These are phyloP conservation scores for Ustilago xerochloae DNA, from an alignment of 1,284 basidiomycete genomes.

Conservation along the genomic window DNA sequence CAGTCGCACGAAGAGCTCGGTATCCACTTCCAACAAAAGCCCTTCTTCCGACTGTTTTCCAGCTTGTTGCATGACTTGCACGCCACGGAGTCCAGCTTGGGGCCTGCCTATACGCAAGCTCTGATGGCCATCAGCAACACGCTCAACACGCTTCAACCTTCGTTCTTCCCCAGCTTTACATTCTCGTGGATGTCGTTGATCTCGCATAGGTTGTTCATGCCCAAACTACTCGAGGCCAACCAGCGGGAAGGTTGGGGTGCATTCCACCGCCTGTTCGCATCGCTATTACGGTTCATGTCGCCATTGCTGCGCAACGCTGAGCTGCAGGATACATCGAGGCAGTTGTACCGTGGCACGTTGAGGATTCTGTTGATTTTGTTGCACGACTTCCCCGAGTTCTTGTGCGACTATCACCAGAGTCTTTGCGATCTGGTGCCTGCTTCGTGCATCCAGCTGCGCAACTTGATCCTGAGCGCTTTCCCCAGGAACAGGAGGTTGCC, in stretches of 20 bases:
- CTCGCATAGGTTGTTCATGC: constrained; percentile 97
- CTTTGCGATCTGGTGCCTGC: constrained; percentile 91
- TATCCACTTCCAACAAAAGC: constrained; percentile 91
- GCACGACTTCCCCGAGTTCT: constrained; percentile 98
- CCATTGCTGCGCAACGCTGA: constrained; percentile 88
- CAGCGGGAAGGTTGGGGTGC: constrained; percentile 93
- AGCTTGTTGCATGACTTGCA: constrained; percentile 92
- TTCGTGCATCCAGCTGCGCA: constrained; percentile 94
- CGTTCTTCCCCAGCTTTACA: constrained; percentile 96
- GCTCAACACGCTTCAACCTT: constrained; percentile 93
- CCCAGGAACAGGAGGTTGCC: constrained; percentile 84
- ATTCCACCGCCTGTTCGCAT: constrained; percentile 92
- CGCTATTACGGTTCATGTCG: constrained; percentile 90
- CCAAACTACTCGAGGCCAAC: constrained; percentile 85
- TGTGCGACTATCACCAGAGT: constrained; percentile 95
- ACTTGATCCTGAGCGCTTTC: constrained; percentile 95
- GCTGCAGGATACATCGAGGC: constrained; percentile 83
- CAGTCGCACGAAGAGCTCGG: constrained; percentile 95
- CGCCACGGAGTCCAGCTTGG: constrained; percentile 82
- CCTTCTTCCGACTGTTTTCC: constrained; percentile 98
- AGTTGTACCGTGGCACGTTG: constrained; percentile 91
- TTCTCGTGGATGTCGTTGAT: constrained; percentile 98
- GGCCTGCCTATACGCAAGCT: constrained; percentile 85
- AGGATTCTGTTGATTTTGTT: constrained; percentile 91
- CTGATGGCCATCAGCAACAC: constrained; percentile 89